Conservation (phyloP, 2,329 filamentous ascomycete genomes). For the Ophiostoma sp. region DNA sequence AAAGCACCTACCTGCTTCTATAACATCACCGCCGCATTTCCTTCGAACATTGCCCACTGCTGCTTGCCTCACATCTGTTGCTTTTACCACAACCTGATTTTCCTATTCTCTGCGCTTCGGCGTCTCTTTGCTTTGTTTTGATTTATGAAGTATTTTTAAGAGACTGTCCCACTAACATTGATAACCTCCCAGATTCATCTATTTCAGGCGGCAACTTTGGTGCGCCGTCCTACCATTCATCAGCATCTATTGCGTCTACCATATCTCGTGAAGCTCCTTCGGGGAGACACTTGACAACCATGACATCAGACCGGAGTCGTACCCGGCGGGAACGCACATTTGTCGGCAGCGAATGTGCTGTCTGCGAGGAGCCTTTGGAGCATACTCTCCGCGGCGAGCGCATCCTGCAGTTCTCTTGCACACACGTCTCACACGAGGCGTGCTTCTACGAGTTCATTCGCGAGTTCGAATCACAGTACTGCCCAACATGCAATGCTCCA, state of each 20-base stretch:
- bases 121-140: not conserved
- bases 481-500: constrained; percentile 89
- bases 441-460: constrained; percentile 99
- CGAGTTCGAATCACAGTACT: constrained; percentile 90
- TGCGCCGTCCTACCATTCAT: constrained; percentile 44
- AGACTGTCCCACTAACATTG: constrained; percentile 31
- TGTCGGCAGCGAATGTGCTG: constrained; percentile 89
- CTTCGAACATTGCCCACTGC: not conserved
- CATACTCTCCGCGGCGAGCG: constrained; percentile 92
- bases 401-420: constrained; percentile 92
- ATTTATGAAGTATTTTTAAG: not conserved
- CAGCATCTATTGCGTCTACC: constrained; percentile 40
- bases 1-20: not conserved
- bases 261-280: constrained; percentile 40
- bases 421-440: constrained; percentile 96
- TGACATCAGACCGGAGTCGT: constrained; percentile 75
- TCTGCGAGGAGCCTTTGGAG: constrained; percentile 94
- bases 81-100: not conserved
- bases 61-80: not conserved
- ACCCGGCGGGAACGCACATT: constrained; percentile 89
- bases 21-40: not conserved
- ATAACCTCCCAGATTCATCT: constrained; percentile 40
- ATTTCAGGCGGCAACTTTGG: constrained; percentile 41
- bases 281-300: constrained; percentile 54
- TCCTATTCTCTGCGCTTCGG: not conserved